Conservation (phyloP, 2,329 filamentous ascomycete species). For the Colletotrichum aenigma region DNA sequence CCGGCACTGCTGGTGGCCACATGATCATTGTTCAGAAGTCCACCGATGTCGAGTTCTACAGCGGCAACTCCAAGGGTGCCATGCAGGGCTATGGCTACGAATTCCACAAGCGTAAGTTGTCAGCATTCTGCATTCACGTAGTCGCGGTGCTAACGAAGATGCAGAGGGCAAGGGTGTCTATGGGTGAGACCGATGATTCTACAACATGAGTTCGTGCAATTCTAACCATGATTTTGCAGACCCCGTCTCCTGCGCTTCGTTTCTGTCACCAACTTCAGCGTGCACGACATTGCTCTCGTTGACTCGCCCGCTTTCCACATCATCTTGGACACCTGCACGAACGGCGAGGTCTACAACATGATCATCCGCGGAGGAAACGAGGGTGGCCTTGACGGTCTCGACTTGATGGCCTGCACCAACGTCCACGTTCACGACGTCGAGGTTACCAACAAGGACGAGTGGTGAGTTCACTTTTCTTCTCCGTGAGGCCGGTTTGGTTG, state of each 20-base stretch:
- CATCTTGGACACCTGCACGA: constrained; percentile 47
- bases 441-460: constrained; percentile 68
- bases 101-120: constrained; percentile 36
- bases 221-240: constrained; percentile 16
- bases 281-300: constrained; percentile 52
- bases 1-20: constrained; percentile 22
- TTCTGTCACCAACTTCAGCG: constrained; percentile 47
- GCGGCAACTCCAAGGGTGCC: constrained; percentile 43
- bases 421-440: constrained; percentile 64
- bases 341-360: constrained; percentile 59
- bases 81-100: constrained; percentile 52
- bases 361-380: constrained; percentile 54
- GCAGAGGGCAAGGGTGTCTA: constrained; percentile 7
- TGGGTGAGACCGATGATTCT: neutral
- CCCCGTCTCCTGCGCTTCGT: constrained; percentile 48
- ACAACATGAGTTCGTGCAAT: neutral
- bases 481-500: neutral
- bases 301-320: constrained; percentile 55
- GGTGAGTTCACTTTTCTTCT: constrained; percentile 50
- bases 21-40: constrained; percentile 21
- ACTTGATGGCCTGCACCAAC: constrained; percentile 54
- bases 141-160: neutral
- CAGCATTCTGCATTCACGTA: neutral
- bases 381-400: constrained; percentile 60
- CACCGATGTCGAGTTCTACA: constrained; percentile 52